Base-by-base conservation (phyloP, 2,329 filamentous ascomycete genomes). In the Trichoderma semiorbis region DNA sequence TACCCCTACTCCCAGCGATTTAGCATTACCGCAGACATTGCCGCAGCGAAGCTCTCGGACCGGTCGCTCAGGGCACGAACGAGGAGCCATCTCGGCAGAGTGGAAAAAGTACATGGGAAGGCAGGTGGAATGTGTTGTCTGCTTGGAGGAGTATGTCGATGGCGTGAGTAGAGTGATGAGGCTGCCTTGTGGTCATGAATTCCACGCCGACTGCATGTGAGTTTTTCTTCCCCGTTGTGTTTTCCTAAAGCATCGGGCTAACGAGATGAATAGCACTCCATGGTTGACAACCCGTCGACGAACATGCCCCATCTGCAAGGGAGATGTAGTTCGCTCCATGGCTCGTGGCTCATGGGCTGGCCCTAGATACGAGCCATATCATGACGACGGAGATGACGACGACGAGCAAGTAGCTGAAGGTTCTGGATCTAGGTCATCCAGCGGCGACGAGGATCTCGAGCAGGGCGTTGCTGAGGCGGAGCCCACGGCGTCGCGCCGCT, bases 231-330 rank as follows among this genome's bases (percentile, higher is more conserved):
- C 53, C 16, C 12, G 18, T 30, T 69, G 21, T 39, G 24, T 7
- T 2, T 30, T 36, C 11, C 61, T 39, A 74, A 79, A 77, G 77
- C 77, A 73, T 26, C 14, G 58, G 63, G 34, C 53, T 72, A 14
- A 71, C 69, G 7, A 36, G 8, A 14, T 34, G 18, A 3, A 28
- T 74, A 97, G 94, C 79, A 98, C 96, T 5, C 96, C 96, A 2
- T 99, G 96, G 96, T 85, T 99, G 67, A 98, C 95, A 0, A 98
- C 95, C 18, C 91, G 95, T 63, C 92, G 96, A 74, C 91, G 96
- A 74, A 99, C 96, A n/a, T 99, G 96, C 78, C 96, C 96, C 0
- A 98, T 99, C 73, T 99, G 96, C 84, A 99, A 99, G 84, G 94
- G 95, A 63, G 96, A 99, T 79, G 96, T 99, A 43, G 95, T 99